Base-by-base conservation (phyloP, 192 early-diverging fungal genomes). In the Helicostylum pulchrum region DNA sequence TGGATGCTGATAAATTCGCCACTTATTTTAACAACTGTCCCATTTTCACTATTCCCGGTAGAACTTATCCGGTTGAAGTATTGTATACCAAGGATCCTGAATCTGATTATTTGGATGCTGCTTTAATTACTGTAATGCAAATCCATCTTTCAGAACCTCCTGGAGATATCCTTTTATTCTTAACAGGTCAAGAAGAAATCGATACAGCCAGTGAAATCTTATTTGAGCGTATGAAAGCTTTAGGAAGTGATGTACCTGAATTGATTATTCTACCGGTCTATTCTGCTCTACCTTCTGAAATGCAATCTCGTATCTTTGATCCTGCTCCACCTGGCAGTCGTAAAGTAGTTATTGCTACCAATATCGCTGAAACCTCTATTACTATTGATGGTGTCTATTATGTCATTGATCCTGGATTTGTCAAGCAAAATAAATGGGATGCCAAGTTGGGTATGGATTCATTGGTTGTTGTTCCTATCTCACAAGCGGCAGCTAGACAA, bases 141-240 rank as follows among this genome's bases (percentile, higher is more conserved):
- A 98, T 99, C 59, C 96, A 98, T 73, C 70, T 98, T 45, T 88
- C 91, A 15, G 93, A 99, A 78, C 88, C 92, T 2, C 80, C 91
- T 1, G 97, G 97, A 46, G 97, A 99, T 54, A 87, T 99, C 43
- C 75, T 99, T 14, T 77, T 99, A 7, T 99, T 99, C 64, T 83
- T 99, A 75, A 97, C 97, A 0, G 97, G 97, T 75, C 95, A 98
- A 71, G 97, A 99, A 80, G 97, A 99, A 72, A 98, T 99, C 44
- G 97, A 99, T 73, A 94, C 86, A 1, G 82, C 88, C 31, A 72
- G 81, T 39, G 86, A 87, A 62, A 83, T 89, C 53, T 47, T 91
- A 19, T 85, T 84, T 64, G 89, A 92, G 59, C 84, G 84, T 15
- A 81, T 88, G 83, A 85, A 84, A 43, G 85, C 85, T 9, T 75